Conservation (phyloP, 257 asterid genomes). For the Striga asiatica region DNA sequence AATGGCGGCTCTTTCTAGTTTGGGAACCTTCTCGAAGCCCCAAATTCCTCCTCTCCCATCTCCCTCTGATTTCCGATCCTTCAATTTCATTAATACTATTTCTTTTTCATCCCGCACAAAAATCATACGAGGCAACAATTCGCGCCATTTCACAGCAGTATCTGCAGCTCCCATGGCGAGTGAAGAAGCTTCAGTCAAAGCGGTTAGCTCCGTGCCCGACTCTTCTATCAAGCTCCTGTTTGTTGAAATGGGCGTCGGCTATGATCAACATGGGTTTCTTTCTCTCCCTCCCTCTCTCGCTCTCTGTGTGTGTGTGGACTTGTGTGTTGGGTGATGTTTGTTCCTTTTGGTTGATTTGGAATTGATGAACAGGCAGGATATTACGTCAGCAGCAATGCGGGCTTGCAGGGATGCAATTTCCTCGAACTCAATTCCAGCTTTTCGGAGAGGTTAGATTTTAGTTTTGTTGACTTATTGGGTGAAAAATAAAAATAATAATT, state of each 20-base stretch:
- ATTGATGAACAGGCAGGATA: conserved; percentile 52
- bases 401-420: conserved; percentile 89
- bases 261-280: conserved; percentile 88
- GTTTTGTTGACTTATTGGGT: neutral
- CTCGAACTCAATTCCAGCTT: conserved; percentile 89
- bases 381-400: conserved; percentile 86
- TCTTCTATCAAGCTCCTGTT: conserved; percentile 76
- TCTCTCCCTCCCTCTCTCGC: neutral
- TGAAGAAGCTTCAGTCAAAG: conserved; percentile 20
- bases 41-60: conserved; percentile 7
- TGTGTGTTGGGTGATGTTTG: no score
- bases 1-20: conserved; percentile 2
- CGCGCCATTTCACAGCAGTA: conserved; percentile 18
- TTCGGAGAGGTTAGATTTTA: conserved; percentile 50
- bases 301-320: neutral
- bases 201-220: conserved; percentile 37
- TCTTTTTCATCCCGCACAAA: conserved; percentile 1
- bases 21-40: conserved; percentile 11
- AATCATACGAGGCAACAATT: neutral
- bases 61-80: conserved; percentile 10
- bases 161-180: conserved; percentile 36
- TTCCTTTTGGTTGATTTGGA: neutral
- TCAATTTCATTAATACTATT: neutral
- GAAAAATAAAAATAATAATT: no score
- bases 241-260: conserved; percentile 98